Base-by-base conservation (phyloP, 106 monocot genomes). In the Iris macrosiphon region DNA sequence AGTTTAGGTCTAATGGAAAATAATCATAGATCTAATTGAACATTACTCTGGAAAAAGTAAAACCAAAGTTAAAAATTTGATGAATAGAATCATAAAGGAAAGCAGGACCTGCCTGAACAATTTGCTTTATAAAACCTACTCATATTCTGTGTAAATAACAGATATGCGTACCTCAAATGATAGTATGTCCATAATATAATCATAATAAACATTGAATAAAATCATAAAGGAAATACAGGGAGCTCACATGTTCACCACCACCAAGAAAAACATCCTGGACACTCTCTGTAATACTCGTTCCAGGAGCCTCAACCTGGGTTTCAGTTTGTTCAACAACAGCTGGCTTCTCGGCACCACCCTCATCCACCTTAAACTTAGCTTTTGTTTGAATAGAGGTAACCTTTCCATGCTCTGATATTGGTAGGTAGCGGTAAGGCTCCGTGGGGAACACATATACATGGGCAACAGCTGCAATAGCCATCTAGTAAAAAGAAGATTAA, bases 381-480 rank as follows among this genome's bases (percentile, higher is more conserved):
- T 78, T 72, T 31, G 71, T 72, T 68, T 84, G 67, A 40, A 60
- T 12, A 16, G 65, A 55, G 16, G 80, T 79, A 21, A 84, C 45
- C 59, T 55, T 57, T 23, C 71, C 71, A 31, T 68, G 19, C 20
- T 59, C 72, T 10, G 73, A 49, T 11, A 73, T 24, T 1, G 72
- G 75, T 15, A 82, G 29, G 44, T 55, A 79, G 6, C 46, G 63
- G 35, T 91, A 91, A 16, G 78, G 64, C 27, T 79, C 67, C 4
- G 48, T 75, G 1, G 82, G 66, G 60, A 91, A 91, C 20, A 82
- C 81, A 64, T 56, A 82, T 3, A 79, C 49, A 74, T 91, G 91
- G 30, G 79, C 85, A 31, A 82, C 60, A 52, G 91, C 81, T 49
- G 91, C 91, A 76, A 91, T 62, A 57, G 91, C 79, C 91, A 91